Base-by-base conservation (phyloP, 2,329 filamentous ascomycete genomes). In the Chrysoporthe austroafricana region DNA sequence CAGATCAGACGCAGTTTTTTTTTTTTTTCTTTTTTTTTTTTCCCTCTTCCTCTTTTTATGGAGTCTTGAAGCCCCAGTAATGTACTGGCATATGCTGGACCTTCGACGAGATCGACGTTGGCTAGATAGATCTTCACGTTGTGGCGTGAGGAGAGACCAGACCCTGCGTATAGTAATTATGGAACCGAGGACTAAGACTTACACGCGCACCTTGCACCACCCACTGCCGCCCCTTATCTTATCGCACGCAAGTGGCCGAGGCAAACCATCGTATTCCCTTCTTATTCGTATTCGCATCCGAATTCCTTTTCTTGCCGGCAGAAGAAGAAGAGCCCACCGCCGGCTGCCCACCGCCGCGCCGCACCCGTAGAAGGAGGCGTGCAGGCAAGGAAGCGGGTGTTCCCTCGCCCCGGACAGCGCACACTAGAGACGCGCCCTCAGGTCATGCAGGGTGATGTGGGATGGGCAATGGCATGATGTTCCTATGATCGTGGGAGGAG, bases 261-360 rank as follows among this genome's bases (percentile, higher is more conserved):
- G 26, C 26, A 26, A 26, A 2, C 26, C 26, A 26, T 26, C 26
- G 26, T 26, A 26, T 26, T 26, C 26, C 26, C 26, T 26, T 68
- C 66, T 68, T 68, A 66, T 68, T 68, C 66, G 66, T 68, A 66
- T 68, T 68, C 66, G 64, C 18, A 26, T 36, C 11, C 32, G 32
- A 16, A 26, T 16, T 16, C 2, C 3, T 32, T 8, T 34, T 3
- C 14, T 26, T 26, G 26, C 26, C 26, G 26, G n/a, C 44, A 46
- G 14, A 18, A 46, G 44, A 46, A 46, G 7, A 46, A 18, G 43
- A 18, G 43, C 14, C 43, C 43, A 46, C 43, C 26, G 26, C 26
- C 26, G 26, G 26, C 26, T 26, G 26, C 26, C 26, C 26, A 26
- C 26, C 26, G 26, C 26, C 26, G 26, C 26, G 26, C 26, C 26